Evolutionary conservation across 2,329 filamentous ascomycete species (phyloP), one percentile per base, ranked within the genome.

Genomic region (Lachnellula hyalina): DNA sequence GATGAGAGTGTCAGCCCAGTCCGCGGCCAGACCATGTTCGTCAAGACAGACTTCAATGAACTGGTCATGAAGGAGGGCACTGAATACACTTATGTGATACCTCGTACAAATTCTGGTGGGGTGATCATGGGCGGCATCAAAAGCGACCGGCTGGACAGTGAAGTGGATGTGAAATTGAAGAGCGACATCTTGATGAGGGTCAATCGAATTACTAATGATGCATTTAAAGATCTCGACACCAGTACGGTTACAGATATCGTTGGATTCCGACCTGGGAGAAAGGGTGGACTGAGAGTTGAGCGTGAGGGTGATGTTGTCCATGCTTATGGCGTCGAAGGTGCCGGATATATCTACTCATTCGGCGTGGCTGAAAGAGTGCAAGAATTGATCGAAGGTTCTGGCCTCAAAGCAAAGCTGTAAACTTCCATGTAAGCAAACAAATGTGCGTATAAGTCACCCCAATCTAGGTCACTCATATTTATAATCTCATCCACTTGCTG

Each of bases 321-420:
- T 56, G 63, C 63, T 23, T 66, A 66, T 59, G 64, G 64, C 3
- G 25, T 56, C 7, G 62, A 54, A 45, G 62, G 63, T 1, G 63
- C 62, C 11, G 64, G 64, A 3, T 66, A 66, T 51, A 66, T 65
- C 19, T 65, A 61, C 53, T 64, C 63, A n/a, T 66, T 65, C 56
- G 63, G 63, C 2, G 53, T 65, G 21, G 64, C 63, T 21, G 60
- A 57, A 23, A 60, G 47, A 40, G 63, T 65, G 1, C 53, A 45
- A 38, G 45, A 56, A 5, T 41, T 64, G 28, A 38, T 63, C 53
- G 53, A 57, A 15, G 52, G 19, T 1, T 11, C 4, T 7, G 23
- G 12, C 11, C 3, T 54, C 3, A 59, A 44, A 21, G 32, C 56
- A 9, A 62, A 50, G 41, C 40, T 62, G 9, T 62, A 52, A 57